Percentiles rank a stretch among this genome's conserved stretches.
Conservation (phyloP, 2,329 filamentous ascomycete species). For the Spiromastix sp. region DNA sequence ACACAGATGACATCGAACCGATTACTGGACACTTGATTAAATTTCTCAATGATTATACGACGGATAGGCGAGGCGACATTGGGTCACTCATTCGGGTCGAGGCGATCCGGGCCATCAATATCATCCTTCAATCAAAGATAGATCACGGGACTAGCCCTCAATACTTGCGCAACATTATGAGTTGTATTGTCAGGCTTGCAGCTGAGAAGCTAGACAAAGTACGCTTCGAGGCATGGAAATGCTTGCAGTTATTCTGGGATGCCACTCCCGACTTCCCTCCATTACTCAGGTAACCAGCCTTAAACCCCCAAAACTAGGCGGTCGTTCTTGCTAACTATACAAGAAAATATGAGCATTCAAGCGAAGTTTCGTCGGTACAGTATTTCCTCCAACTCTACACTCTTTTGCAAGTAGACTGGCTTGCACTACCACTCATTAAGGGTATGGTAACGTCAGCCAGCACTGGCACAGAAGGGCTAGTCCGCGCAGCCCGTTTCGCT, state of each 20-base stretch:
- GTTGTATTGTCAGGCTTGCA: conserved; percentile 54
- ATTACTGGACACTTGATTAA: conserved; percentile 21
- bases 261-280: conserved; percentile 22
- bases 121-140: conserved; percentile 18
- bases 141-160: conserved; percentile 7
- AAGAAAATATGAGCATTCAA: conserved; percentile 34
- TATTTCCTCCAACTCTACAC: conserved; percentile 35
- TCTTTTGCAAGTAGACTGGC: conserved; percentile 26
- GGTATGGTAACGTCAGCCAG: conserved; percentile 36
- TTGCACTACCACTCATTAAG: conserved; percentile 28
- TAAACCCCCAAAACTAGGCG: background rate
- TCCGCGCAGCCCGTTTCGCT: conserved; percentile 32
- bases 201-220: conserved; percentile 88
- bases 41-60: conserved; percentile 76
- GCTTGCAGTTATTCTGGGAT: conserved; percentile 32
- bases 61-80: conserved; percentile 78
- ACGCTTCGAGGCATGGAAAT: conserved; percentile 44
- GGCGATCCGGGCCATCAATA: conserved; percentile 56
- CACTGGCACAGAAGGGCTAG: conserved; percentile 34
- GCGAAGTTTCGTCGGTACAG: conserved; percentile 31
- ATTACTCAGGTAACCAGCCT: conserved; percentile 33
- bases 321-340: conserved; percentile 11
- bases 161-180: conserved; percentile 20
- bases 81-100: conserved; percentile 77
- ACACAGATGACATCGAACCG: conserved; percentile 19